These are phyloP conservation scores for Prunus salicina DNA, from an alignment of 306 rosid species.

Conservation along the genomic window DNA sequence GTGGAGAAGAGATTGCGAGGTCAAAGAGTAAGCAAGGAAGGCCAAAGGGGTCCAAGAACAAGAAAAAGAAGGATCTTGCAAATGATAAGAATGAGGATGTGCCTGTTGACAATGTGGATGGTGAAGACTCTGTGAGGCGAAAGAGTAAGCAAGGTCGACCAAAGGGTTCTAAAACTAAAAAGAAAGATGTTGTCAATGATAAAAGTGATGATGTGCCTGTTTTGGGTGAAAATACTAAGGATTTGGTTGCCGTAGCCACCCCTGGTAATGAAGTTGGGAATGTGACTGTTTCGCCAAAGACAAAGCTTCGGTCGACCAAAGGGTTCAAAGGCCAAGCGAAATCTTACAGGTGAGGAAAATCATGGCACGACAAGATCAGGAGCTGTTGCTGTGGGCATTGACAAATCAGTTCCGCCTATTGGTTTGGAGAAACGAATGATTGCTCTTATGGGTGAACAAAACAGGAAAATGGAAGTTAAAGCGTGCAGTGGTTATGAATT, in stretches of 20 bases:
- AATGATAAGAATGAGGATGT: neutral
- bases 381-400: neutral
- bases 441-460: neutral
- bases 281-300: constrained; percentile 20
- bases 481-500: constrained; percentile 19
- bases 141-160: constrained; percentile 27
- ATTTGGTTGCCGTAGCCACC: neutral
- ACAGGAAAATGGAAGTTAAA: neutral
- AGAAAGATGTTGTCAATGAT: constrained; percentile 7
- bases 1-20: constrained; percentile 15
- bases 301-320: constrained; percentile 21
- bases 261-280: constrained; percentile 23
- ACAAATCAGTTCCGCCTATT: neutral
- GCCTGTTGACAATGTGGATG: neutral
- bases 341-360: neutral
- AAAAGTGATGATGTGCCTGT: neutral
- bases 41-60: constrained; percentile 39
- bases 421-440: constrained; percentile 3
- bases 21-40: constrained; percentile 33
- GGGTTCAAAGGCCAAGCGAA: neutral
- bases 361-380: neutral
- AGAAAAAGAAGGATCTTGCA: neutral
- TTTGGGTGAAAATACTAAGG: constrained; percentile 1
- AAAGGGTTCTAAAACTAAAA: constrained; percentile 29
- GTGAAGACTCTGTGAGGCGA: neutral